Percentiles rank a stretch among this genome's conserved stretches.
phyloP scores from a whole-genome alignment of 2,329 filamentous ascomycete genomes.

The Apiospora kogelbergensis region DNA sequence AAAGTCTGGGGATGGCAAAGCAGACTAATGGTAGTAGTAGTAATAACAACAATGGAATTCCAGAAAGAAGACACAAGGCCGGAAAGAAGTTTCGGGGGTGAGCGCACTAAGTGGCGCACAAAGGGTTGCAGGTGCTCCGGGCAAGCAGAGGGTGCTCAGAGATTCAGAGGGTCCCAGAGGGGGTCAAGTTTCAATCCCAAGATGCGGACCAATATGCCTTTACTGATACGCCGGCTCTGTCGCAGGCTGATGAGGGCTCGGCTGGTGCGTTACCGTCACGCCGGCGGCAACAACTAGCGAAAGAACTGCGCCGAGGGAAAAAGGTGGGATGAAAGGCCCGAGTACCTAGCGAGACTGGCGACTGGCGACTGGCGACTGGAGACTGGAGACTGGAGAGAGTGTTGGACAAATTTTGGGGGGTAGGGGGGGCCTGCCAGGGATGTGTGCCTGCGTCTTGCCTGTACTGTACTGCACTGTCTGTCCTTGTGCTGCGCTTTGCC shows the following conservation, averaged over 20 bases:
- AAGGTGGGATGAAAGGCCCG: constrained; percentile 11
- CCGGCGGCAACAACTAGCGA: not conserved
- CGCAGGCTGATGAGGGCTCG: constrained; percentile 10
- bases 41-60: constrained; percentile 1
- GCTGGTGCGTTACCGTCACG: constrained; percentile 8
- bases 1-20: constrained; percentile 7
- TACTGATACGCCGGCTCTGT: constrained; percentile 11
- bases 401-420: not conserved
- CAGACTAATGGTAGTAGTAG: constrained; percentile 2
- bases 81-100: constrained; percentile 6
- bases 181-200: not conserved
- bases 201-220: constrained; percentile 8
- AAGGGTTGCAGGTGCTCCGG: not conserved
- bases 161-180: not conserved
- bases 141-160: too few relatives aligned
- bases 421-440: not conserved
- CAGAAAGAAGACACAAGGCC: constrained; percentile 1
- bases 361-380: not conserved
- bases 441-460: not conserved
- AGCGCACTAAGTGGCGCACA: not conserved
- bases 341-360: constrained; percentile 6
- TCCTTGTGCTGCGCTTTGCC: not conserved
- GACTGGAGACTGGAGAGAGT: not conserved
- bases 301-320: constrained; percentile 5
- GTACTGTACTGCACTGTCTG: constrained; percentile 2